Base-by-base conservation (phyloP, 2,329 filamentous ascomycete genomes). In the Monilinia polystroma region DNA sequence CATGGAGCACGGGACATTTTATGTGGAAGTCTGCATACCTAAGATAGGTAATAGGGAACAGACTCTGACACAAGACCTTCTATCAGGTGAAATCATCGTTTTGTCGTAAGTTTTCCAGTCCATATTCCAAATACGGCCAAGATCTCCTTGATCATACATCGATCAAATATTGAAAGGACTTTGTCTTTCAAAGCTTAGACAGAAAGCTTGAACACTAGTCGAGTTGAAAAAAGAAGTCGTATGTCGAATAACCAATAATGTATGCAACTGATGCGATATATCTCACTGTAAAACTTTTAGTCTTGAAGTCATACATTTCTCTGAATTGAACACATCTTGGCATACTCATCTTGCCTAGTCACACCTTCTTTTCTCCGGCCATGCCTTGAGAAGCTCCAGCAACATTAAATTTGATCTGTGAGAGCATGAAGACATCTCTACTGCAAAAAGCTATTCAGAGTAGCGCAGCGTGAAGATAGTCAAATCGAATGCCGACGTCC, bases 231-330 rank as follows among this genome's bases (percentile, higher is more conserved):
- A 5, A 43, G 7, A 3, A 16, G 10, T 49, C 26, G 29, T 23
- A 29, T 32, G 20, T 35, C 57, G 29, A 7, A 51, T 35, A 41
- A n/a, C 18, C 14, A 51, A 51, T 62, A 12, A 12, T 20, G n/a
- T 62, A 62, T 47, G 32, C 32, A 62, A n/a, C 8, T 52, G 32
- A 35, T 18, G 45, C 26, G 45, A 23, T 35, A 51, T 62, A 8
- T 51, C 51, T 26, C 47, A 26, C 58, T 62, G 58, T 41, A 62
- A 62, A 51, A 51, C 32, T 51, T 62, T 62, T 51, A 62, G 58
- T 62, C 32, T 51, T 47, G 35, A 51, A 38, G n/a, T 26, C 32
- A 51, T 62, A 51, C 32, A n/a, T 51, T 4, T 62, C 23, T 32
- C 8, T 23, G 10, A 10, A 51, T 12, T 38, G 45, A 41, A 26